Conservation (phyloP, 768 basidiomycete genomes). For the Collybia nuda region DNA sequence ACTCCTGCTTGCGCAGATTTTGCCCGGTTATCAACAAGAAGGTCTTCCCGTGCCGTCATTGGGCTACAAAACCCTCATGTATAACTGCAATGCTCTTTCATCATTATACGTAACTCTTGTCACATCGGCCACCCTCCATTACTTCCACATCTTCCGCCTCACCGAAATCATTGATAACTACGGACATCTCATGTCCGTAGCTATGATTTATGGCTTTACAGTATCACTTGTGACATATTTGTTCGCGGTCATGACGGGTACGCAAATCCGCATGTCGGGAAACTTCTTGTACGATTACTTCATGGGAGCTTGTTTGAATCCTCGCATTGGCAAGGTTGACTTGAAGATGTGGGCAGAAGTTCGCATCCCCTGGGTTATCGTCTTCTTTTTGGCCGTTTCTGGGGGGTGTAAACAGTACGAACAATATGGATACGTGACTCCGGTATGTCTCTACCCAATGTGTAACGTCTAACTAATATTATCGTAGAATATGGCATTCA, state of each 20-base stretch:
- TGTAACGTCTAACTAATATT: neutral
- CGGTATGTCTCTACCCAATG: constrained; percentile 48
- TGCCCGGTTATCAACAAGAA: constrained; percentile 92
- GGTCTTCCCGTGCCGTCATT: constrained; percentile 96
- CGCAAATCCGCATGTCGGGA: constrained; percentile 91
- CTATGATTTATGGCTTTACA: constrained; percentile 87
- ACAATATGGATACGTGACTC: constrained; percentile 85
- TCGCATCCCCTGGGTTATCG: constrained; percentile 94
- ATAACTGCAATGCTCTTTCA: constrained; percentile 93
- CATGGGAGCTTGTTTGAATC: constrained; percentile 95
- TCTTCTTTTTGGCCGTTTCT: constrained; percentile 90
- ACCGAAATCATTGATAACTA: constrained; percentile 96
- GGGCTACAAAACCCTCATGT: constrained; percentile 88
- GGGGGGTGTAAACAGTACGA: constrained; percentile 97
- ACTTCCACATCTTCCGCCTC: constrained; percentile 81
- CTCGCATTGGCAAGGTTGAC: constrained; percentile 87
- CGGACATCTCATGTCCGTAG: constrained; percentile 93
- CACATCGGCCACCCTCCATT: constrained; percentile 75
- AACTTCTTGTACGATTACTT: constrained; percentile 94
- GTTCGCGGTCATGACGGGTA: constrained; percentile 71
- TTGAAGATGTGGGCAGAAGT: constrained; percentile 99
- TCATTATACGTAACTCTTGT: constrained; percentile 83
- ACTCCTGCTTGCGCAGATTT: constrained; percentile 83
- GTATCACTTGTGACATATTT: constrained; percentile 84
- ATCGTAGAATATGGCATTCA: constrained; percentile 89